Evolutionary conservation across 2,329 filamentous ascomycete genomes (phyloP).

Genomic region (Aquanectria penicillioides): DNA sequence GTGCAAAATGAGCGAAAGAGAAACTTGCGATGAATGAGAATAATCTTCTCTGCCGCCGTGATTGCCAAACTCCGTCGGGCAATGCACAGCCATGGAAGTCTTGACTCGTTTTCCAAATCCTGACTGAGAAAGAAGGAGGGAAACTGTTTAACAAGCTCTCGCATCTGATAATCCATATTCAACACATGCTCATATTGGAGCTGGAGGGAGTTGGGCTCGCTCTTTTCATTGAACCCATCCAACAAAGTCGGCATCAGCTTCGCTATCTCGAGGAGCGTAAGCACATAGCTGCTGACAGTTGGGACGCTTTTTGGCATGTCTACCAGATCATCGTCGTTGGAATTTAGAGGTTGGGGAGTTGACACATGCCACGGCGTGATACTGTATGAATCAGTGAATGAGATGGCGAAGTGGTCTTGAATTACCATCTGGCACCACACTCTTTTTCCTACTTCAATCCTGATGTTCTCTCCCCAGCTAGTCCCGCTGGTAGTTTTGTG

Average conservation of each 20-base stretch:
- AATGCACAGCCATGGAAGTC: neutral
- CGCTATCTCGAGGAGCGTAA: neutral
- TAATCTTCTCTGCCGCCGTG: slow-evolving; percentile 12
- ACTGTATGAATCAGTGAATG: slow-evolving; percentile 7
- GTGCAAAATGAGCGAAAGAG: neutral
- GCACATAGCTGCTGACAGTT: slow-evolving; percentile 1
- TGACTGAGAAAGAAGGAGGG: neutral
- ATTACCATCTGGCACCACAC: slow-evolving; percentile 10
- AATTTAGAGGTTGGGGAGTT: neutral
- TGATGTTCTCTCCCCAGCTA: neutral
- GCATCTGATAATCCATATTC: neutral
- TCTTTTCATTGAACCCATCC: neutral
- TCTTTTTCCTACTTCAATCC: neutral
- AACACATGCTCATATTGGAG: slow-evolving; percentile 3
- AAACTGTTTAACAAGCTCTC: neutral
- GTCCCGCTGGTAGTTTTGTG: no score
- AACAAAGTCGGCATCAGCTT: slow-evolving; percentile 6
- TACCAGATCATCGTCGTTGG: neutral
- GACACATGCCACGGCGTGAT: neutral
- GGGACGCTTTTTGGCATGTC: neutral
- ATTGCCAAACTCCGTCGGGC: slow-evolving; percentile 6
- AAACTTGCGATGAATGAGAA: slow-evolving; percentile 14
- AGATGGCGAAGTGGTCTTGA: slow-evolving; percentile 14
- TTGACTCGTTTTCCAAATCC: neutral
- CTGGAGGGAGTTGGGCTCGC: neutral